These are phyloP conservation scores for Leptographium radiaticola DNA, from an alignment of 2,329 filamentous ascomycete species.

Conservation along the genomic window DNA sequence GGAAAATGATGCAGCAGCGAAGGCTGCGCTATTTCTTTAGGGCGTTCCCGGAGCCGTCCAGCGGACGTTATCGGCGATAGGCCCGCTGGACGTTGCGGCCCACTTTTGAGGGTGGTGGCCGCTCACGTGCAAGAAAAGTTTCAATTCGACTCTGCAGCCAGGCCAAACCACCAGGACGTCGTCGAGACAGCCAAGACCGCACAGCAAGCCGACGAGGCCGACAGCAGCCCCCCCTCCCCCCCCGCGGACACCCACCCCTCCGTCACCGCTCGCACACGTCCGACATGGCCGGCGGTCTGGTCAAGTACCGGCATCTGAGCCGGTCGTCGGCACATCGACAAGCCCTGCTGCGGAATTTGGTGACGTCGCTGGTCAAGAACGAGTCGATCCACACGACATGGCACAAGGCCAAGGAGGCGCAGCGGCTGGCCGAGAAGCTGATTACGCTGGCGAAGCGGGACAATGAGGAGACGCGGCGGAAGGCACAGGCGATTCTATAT, in stretches of 20 bases:
- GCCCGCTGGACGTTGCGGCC: not conserved
- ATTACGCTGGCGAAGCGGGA: constrained; percentile 91
- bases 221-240: not conserved
- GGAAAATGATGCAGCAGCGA: not conserved
- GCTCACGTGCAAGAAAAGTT: not conserved
- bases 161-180: no score
- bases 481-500: constrained; percentile 71
- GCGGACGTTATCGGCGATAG: not conserved
- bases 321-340: constrained; percentile 78
- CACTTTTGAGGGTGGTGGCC: not conserved
- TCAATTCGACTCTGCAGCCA: not conserved
- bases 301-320: constrained; percentile 81
- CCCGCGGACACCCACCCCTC: not conserved
- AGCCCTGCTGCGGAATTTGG: constrained; percentile 87
- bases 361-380: constrained; percentile 85
- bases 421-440: constrained; percentile 83
- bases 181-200: no score
- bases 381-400: constrained; percentile 93
- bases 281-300: constrained; percentile 71
- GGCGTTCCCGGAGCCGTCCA: not conserved
- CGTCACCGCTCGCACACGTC: not conserved
- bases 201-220: not conserved
- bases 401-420: constrained; percentile 94
- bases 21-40: not conserved
- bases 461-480: constrained; percentile 64